Evolutionary conservation across 129 eudicot species (phyloP).

Genomic region (Lactuca sativa): DNA sequence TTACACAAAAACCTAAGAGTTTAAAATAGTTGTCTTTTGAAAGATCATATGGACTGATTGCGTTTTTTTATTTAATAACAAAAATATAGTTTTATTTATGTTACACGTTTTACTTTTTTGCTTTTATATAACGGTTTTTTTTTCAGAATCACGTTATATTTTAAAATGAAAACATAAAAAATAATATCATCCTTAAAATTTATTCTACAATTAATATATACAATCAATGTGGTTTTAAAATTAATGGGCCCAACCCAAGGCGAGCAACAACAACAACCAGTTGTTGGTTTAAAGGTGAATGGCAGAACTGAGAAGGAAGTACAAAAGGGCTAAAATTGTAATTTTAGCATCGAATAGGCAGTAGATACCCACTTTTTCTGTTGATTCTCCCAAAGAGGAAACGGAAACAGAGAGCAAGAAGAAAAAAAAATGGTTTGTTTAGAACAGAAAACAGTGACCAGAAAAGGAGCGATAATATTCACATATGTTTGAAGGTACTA

Average conservation of each 20-base stretch:
- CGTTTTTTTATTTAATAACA: too few species aligned
- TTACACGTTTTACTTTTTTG: too few species aligned
- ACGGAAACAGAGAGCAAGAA: slow-evolving; percentile 11
- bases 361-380: slow-evolving; percentile 23
- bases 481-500: slow-evolving; percentile 14
- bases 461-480: slow-evolving; percentile 28
- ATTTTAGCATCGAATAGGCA: slow-evolving; percentile 10
- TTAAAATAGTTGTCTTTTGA: too few species aligned
- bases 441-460: slow-evolving; percentile 38
- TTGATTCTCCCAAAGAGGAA: slow-evolving; percentile 36
- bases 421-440: slow-evolving; percentile 30
- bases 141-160: too few species aligned
- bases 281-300: not conserved
- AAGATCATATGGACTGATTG: too few species aligned
- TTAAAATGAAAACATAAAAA: too few species aligned
- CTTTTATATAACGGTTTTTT: too few species aligned
- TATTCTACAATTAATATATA: too few species aligned
- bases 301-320: not conserved
- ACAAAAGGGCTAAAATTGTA: slow-evolving; percentile 3
- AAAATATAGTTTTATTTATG: too few species aligned
- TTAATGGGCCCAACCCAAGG: too few species aligned
- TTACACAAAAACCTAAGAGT: too few species aligned
- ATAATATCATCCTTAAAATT: too few species aligned
- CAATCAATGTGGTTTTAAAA: not conserved
- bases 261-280: not conserved